phyloP scores from a whole-genome alignment of 371 early-diverging fungal species.

The Lichtheimia ramosa region DNA sequence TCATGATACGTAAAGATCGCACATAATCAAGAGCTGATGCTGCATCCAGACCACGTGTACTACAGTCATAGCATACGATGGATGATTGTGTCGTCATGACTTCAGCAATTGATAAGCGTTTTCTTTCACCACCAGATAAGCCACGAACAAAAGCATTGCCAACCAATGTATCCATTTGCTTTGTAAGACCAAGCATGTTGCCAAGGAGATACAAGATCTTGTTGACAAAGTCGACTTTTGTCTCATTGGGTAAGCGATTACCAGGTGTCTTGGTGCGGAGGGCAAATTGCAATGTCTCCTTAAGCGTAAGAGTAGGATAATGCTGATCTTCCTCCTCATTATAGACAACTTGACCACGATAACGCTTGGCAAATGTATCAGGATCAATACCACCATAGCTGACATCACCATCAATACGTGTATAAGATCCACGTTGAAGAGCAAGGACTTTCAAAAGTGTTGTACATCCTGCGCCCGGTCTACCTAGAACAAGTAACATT shows the following conservation, averaged over 20 bases:
- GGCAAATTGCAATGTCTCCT: slow-evolving; percentile 52
- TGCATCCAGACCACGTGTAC: slow-evolving; percentile 90
- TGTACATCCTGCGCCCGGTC: slow-evolving; percentile 55
- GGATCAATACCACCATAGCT: slow-evolving; percentile 44
- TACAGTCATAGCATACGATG: slow-evolving; percentile 81
- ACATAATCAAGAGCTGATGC: slow-evolving; percentile 83
- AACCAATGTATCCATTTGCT: slow-evolving; percentile 74
- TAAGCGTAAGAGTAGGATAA: slow-evolving; percentile 29
- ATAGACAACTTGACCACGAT: slow-evolving; percentile 50
- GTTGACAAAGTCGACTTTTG: slow-evolving; percentile 20
- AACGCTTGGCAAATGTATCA: slow-evolving; percentile 32
- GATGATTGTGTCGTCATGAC: slow-evolving; percentile 77
- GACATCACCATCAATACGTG: slow-evolving; percentile 35
- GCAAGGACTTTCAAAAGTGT: slow-evolving; percentile 48
- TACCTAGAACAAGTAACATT: slow-evolving; percentile 56
- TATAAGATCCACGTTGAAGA: slow-evolving; percentile 39
- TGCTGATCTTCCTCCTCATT: slow-evolving; percentile 55
- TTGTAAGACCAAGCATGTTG: slow-evolving; percentile 67
- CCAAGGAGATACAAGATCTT: slow-evolving; percentile 41
- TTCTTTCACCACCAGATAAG: slow-evolving; percentile 83
- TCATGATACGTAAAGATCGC: slow-evolving; percentile 65
- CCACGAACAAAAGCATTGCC: slow-evolving; percentile 84
- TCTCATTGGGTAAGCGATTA: slow-evolving; percentile 23
- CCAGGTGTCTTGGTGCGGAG: slow-evolving; percentile 49
- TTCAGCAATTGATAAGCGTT: slow-evolving; percentile 84